A percentile compares a stretch with the other conserved stretches of the same genome.
Conservation (phyloP, 768 basidiomycete genomes). For the Austroboletus festivus region DNA sequence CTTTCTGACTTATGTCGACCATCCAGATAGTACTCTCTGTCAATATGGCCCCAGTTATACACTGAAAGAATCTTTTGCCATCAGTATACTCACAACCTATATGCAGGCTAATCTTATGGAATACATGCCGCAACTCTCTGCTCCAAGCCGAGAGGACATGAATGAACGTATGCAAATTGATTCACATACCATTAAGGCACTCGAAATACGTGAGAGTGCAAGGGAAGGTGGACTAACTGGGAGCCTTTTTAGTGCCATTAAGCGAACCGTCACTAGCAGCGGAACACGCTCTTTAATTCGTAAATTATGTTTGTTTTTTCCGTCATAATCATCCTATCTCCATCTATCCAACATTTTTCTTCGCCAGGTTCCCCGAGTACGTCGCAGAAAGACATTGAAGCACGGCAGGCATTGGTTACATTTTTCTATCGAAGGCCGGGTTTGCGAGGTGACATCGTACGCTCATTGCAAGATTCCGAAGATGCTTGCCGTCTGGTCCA, state of each 20-base stretch:
- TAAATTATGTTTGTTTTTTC: conserved; percentile 63
- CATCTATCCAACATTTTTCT: conserved; percentile 14
- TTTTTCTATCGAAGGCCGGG: conserved; percentile 61
- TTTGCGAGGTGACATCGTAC: conserved; percentile 61
- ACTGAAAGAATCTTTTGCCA: conserved; percentile 50
- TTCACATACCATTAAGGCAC: conserved; percentile 81
- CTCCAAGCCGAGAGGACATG: conserved; percentile 54
- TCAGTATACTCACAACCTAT: conserved; percentile 61
- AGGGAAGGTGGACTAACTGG: conserved; percentile 72
- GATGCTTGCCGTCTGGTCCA: conserved; percentile 78
- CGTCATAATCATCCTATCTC: not conserved
- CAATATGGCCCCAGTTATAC: conserved; percentile 17
- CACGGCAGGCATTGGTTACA: conserved; percentile 73
- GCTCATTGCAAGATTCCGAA: conserved; percentile 53
- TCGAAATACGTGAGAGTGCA: conserved; percentile 76
- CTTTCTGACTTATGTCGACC: conserved; percentile 49
- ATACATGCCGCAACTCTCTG: conserved; percentile 63
- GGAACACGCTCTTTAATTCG: conserved; percentile 73
- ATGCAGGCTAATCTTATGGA: conserved; percentile 70
- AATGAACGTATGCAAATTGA: conserved; percentile 82
- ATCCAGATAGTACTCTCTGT: not conserved
- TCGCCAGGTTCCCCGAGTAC: conserved; percentile 79
- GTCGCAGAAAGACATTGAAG: conserved; percentile 65
- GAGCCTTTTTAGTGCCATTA: conserved; percentile 70
- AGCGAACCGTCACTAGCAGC: conserved; percentile 72